These are phyloP conservation scores for Lotus japonicus DNA, from an alignment of 306 rosid species.

Conservation along the genomic window DNA sequence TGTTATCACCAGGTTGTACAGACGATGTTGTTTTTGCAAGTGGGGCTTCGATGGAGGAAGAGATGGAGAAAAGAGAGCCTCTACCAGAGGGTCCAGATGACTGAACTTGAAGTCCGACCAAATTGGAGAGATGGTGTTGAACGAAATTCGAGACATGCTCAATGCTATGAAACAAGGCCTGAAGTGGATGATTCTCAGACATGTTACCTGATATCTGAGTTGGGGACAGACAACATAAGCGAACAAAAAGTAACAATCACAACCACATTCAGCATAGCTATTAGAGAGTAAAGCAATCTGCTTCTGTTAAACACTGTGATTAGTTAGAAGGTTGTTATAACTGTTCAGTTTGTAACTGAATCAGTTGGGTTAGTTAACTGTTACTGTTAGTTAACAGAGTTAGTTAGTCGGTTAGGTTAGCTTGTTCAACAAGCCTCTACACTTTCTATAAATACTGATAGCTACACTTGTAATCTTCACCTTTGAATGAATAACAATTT, in stretches of 20 bases:
- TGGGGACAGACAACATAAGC: neutral
- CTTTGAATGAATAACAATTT: no score
- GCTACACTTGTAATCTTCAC: no score
- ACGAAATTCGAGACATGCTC: conserved; percentile 49
- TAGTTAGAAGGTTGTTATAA: no score
- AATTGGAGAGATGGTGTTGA: conserved; percentile 51
- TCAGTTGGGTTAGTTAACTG: no score
- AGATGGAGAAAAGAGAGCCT: conserved; percentile 24
- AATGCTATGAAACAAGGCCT: conserved; percentile 35
- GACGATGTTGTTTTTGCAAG: conserved; percentile 16
- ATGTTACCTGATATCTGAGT: conserved; percentile 26
- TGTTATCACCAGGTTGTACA: conserved; percentile 26
- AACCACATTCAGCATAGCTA: neutral
- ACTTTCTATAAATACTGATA: no score
- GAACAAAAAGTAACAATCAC: neutral
- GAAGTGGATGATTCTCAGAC: conserved; percentile 53
- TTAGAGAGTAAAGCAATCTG: no score
- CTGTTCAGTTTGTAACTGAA: no score
- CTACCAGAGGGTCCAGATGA: conserved; percentile 10
- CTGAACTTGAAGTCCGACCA: conserved; percentile 28
- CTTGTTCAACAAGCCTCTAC: no score
- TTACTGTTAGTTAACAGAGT: no score
- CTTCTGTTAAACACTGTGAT: no score
- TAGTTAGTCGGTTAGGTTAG: no score
- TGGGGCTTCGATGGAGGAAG: conserved; percentile 30